These are phyloP conservation scores for Lactarius tabidus DNA, from an alignment of 768 basidiomycete species.

Conservation along the genomic window DNA sequence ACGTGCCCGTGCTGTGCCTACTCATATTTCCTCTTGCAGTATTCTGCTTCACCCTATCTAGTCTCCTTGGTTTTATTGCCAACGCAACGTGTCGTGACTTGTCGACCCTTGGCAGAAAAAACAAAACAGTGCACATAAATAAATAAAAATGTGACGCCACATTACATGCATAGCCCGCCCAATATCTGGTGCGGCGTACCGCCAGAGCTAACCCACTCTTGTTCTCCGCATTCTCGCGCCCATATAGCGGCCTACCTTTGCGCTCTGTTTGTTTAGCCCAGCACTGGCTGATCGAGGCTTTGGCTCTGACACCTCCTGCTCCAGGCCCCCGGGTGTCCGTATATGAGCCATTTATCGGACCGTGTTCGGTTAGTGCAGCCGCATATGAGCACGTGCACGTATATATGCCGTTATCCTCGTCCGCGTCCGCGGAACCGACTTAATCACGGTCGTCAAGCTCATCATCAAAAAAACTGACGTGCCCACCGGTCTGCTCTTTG, in stretches of 20 bases:
- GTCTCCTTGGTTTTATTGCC: neutral
- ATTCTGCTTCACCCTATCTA: slow-evolving; percentile 1
- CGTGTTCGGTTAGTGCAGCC: neutral
- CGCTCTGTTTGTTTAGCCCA: neutral
- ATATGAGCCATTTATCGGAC: neutral
- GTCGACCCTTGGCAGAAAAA: neutral
- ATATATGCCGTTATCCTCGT: neutral
- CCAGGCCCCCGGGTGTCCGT: neutral
- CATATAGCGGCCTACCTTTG: neutral
- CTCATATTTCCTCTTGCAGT: neutral
- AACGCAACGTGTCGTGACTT: neutral
- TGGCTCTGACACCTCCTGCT: neutral
- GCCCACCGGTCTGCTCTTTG: neutral
- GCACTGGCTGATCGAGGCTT: neutral
- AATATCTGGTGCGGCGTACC: neutral
- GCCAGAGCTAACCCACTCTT: slow-evolving; percentile 19
- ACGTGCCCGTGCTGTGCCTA: neutral
- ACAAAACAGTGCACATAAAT: neutral
- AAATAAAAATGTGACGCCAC: neutral
- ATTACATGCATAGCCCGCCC: neutral
- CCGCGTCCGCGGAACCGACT: neutral
- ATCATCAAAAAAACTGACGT: neutral
- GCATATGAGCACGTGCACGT: neutral
- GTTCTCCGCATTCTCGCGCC: slow-evolving; percentile 7
- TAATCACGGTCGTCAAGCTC: neutral